These are phyloP conservation scores for Comarum palustre DNA, from an alignment of 306 rosid genomes.

Conservation along the genomic window DNA sequence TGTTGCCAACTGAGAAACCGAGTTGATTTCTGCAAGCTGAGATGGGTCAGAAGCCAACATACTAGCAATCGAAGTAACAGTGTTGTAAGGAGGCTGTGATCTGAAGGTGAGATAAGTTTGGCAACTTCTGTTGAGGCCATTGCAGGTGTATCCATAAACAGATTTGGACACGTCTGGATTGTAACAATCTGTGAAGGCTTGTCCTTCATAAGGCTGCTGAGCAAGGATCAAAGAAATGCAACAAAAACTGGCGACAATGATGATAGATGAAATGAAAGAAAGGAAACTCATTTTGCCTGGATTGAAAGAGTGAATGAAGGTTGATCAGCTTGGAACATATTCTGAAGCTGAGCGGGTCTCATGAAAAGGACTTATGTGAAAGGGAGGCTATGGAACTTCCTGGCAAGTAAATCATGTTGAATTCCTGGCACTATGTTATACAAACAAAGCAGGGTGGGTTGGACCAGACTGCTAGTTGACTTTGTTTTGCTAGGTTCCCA, in stretches of 20 bases:
- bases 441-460: neutral
- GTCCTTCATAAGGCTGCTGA: conserved; percentile 73
- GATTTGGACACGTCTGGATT: conserved; percentile 39
- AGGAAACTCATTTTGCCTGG: conserved; percentile 41
- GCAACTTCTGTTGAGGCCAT: conserved; percentile 58
- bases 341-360: neutral
- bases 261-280: conserved; percentile 18
- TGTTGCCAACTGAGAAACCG: conserved; percentile 41
- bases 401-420: neutral
- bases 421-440: neutral
- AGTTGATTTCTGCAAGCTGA: conserved; percentile 48
- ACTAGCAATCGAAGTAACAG: conserved; percentile 58
- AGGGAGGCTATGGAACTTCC: neutral
- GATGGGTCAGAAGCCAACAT: conserved; percentile 55
- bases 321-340: neutral
- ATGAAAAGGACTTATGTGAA: neutral
- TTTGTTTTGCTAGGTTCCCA: neutral
- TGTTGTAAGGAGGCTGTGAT: conserved; percentile 54
- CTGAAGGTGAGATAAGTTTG: conserved; percentile 75
- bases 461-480: conserved; percentile 1
- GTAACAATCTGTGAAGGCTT: conserved; percentile 43
- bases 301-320: conserved; percentile 15
- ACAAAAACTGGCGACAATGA: conserved; percentile 25
- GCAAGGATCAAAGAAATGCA: conserved; percentile 33
- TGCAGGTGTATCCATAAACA: conserved; percentile 64